Conservation (phyloP, 2,329 filamentous ascomycete genomes). For the Phialophora tarda region DNA sequence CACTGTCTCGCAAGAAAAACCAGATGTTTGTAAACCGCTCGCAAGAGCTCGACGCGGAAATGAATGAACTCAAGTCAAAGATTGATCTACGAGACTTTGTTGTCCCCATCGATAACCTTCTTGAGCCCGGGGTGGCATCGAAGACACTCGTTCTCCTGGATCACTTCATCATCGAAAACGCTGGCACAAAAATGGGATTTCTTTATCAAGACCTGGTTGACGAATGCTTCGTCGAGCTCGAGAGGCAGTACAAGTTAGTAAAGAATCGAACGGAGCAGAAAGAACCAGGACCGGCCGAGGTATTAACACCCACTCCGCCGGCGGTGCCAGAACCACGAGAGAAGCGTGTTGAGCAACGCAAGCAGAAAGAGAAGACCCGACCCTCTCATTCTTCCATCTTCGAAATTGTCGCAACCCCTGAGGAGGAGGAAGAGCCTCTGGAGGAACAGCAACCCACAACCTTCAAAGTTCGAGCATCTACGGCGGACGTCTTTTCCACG, state of each 20-base stretch:
- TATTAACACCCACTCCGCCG: constrained; percentile 20
- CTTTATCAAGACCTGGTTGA: constrained; percentile 54
- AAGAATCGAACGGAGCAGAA: not conserved
- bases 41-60: constrained; percentile 47
- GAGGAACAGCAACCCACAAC: constrained; percentile 14
- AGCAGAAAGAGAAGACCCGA: constrained; percentile 55
- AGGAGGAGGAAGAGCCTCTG: not conserved
- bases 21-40: constrained; percentile 47
- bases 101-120: constrained; percentile 52
- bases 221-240: constrained; percentile 46
- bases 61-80: constrained; percentile 48
- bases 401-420: constrained; percentile 39
- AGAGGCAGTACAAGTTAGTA: constrained; percentile 38
- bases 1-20: constrained; percentile 49
- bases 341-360: constrained; percentile 45
- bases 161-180: constrained; percentile 47
- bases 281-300: not conserved
- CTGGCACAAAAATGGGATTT: constrained; percentile 50
- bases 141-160: constrained; percentile 49
- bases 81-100: constrained; percentile 51
- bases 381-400: constrained; percentile 45
- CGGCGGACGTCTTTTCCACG: constrained; percentile 48
- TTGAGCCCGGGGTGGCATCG: constrained; percentile 49
- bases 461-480: constrained; percentile 49
- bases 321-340: constrained; percentile 38